Conservation (phyloP, 2,329 filamentous ascomycete species). For the Epichloe sp. region DNA sequence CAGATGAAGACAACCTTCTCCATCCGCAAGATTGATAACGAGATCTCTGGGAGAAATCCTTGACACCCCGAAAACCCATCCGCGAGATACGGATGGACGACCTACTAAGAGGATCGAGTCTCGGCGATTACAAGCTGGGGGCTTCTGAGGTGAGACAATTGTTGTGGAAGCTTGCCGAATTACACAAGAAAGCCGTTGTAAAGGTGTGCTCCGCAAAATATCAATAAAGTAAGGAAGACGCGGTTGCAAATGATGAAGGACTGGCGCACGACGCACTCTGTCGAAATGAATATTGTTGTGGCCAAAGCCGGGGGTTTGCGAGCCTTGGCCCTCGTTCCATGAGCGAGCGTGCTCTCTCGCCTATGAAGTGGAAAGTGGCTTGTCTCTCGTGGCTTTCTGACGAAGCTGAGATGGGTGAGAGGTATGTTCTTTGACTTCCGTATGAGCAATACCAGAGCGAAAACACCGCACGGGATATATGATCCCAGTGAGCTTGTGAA, state of each 20-base stretch:
- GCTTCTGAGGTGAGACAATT: not conserved
- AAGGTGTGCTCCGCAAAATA: constrained; percentile 1
- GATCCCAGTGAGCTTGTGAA: not conserved
- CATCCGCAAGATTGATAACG: not conserved
- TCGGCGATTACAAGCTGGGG: constrained; percentile 8
- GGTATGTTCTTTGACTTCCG: not conserved
- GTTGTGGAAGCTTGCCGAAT: not conserved
- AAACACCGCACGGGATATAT: not conserved
- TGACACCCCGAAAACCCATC: not conserved
- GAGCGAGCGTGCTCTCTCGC: not conserved
- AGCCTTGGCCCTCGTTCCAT: not conserved
- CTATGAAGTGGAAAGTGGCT: not conserved
- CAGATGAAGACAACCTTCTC: not conserved
- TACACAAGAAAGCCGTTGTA: constrained; percentile 3
- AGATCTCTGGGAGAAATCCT: not conserved
- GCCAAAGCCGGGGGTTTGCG: not conserved
- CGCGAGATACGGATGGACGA: not conserved
- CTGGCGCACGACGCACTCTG: not conserved
- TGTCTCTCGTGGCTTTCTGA: not conserved
- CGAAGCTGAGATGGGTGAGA: not conserved
- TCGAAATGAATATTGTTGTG: not conserved
- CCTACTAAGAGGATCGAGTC: constrained; percentile 4
- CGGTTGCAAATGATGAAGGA: not conserved
- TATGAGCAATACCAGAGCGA: not conserved
- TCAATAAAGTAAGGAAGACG: not conserved